Conservation (phyloP, 352 stramenopile genomes). For the Globisporangium recalcitrans region DNA sequence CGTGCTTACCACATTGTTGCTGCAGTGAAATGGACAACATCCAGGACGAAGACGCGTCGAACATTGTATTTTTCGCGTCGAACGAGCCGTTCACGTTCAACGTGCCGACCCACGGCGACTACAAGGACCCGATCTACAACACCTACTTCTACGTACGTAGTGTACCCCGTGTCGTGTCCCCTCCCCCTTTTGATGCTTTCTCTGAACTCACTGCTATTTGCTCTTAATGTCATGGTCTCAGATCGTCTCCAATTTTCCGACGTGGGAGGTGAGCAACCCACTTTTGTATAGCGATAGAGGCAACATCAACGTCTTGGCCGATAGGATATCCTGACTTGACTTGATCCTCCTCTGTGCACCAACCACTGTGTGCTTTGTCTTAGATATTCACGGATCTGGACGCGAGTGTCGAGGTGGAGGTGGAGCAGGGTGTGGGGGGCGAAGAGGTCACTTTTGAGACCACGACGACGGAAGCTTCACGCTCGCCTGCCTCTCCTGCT, state of each 20-base stretch:
- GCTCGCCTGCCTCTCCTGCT: neutral
- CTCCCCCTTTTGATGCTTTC: neutral
- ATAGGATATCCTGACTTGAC: neutral
- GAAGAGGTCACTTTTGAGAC: constrained; percentile 52
- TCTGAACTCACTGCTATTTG: neutral
- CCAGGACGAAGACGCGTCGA: constrained; percentile 33
- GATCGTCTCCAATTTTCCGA: constrained; percentile 14
- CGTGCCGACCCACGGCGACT: constrained; percentile 43
- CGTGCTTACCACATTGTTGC: neutral
- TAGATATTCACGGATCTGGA: constrained; percentile 64
- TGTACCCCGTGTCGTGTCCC: neutral
- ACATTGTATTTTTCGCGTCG: constrained; percentile 79
- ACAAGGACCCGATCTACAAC: constrained; percentile 34
- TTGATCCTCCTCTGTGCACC: neutral
- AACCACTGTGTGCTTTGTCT: no score
- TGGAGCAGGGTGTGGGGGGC: constrained; percentile 42
- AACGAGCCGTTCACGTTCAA: constrained; percentile 62
- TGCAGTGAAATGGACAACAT: constrained; percentile 43
- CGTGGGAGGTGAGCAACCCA: constrained; percentile 8
- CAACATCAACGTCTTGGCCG: neutral
- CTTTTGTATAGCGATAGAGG: neutral
- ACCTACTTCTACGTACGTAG: constrained; percentile 56
- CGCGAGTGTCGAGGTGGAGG: constrained; percentile 30
- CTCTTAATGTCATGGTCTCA: neutral
- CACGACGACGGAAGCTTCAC: constrained; percentile 6